phyloP scores from a whole-genome alignment of 108 stramenopile genomes.

The Discostella pseudostelligera region DNA sequence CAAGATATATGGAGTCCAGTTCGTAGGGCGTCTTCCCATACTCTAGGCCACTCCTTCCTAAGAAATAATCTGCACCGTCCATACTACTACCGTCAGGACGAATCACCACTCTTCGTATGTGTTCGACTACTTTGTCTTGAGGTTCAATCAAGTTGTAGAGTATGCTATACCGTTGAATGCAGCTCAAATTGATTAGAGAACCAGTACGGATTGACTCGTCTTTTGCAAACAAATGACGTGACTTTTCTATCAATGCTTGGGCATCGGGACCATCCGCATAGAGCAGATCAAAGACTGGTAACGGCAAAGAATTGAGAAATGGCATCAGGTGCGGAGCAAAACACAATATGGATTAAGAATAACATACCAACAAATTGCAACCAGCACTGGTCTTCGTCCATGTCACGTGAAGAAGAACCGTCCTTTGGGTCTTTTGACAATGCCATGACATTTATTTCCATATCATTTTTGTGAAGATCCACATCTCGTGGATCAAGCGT shows the following conservation, averaged over 20 bases:
- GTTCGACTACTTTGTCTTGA: conserved; percentile 63
- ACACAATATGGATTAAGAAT: conserved; percentile 60
- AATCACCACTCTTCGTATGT: conserved; percentile 62
- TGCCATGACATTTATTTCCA: conserved; percentile 43
- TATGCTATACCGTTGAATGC: conserved; percentile 63
- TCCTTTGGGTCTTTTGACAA: conserved; percentile 15
- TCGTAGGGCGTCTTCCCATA: conserved; percentile 36
- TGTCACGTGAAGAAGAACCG: conserved; percentile 16
- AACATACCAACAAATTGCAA: conserved; percentile 72
- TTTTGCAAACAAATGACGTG: conserved; percentile 36
- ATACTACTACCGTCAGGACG: conserved; percentile 68
- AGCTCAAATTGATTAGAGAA: conserved; percentile 64
- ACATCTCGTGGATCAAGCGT: conserved; percentile 66
- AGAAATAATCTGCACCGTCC: conserved; percentile 62
- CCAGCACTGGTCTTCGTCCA: conserved; percentile 57
- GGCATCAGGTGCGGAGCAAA: too few species aligned
- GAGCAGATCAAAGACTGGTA: conserved; percentile 17
- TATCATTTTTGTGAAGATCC: conserved; percentile 55
- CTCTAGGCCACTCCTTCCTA: conserved; percentile 25
- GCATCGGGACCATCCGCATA: conserved; percentile 67
- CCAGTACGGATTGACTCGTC: conserved; percentile 39
- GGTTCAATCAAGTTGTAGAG: conserved; percentile 61
- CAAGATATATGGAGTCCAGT: conserved; percentile 63
- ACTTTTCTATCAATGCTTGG: conserved; percentile 42
- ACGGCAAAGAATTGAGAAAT: too few species aligned